These are phyloP conservation scores for Lodderomyces beijingensis DNA, from an alignment of 1,139 yeast genomes.

Conservation along the genomic window DNA sequence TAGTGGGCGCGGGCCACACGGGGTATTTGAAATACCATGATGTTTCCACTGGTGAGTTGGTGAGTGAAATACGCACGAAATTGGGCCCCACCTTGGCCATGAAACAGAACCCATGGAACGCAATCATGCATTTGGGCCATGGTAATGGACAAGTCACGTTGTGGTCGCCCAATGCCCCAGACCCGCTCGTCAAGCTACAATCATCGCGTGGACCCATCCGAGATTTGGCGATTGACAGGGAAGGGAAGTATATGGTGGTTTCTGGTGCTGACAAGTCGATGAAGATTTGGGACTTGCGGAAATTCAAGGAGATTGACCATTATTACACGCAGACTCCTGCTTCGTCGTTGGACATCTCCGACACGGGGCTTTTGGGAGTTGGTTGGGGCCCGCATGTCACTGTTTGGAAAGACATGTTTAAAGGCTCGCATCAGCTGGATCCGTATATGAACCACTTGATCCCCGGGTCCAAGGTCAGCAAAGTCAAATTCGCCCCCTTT, in stretches of 20 bases:
- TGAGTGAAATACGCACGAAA: conserved; percentile 80
- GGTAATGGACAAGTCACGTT: conserved; percentile 87
- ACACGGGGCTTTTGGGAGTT: conserved; percentile 79
- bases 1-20: conserved; percentile 84
- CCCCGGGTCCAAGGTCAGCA: conserved; percentile 71
- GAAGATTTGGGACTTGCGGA: conserved; percentile 93
- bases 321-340: conserved; percentile 87
- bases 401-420: conserved; percentile 69
- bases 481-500: conserved; percentile 78
- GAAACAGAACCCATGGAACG: conserved; percentile 94
- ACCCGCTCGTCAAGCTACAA: conserved; percentile 81
- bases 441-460: conserved; percentile 92
- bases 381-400: conserved; percentile 96
- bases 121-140: conserved; percentile 91
- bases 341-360: conserved; percentile 73
- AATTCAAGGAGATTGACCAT: conserved; percentile 68
- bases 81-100: conserved; percentile 86
- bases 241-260: conserved; percentile 92
- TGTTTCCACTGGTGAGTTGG: conserved; percentile 86
- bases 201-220: conserved; percentile 84
- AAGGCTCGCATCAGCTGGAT: conserved; percentile 48
- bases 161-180: conserved; percentile 89
- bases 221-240: conserved; percentile 82
- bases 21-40: conserved; percentile 92
- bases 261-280: conserved; percentile 83